Evolutionary conservation across 2,329 filamentous ascomycete species (phyloP), one percentile per base, ranked within the genome.

Genomic region (Apiospora arundinis): DNA sequence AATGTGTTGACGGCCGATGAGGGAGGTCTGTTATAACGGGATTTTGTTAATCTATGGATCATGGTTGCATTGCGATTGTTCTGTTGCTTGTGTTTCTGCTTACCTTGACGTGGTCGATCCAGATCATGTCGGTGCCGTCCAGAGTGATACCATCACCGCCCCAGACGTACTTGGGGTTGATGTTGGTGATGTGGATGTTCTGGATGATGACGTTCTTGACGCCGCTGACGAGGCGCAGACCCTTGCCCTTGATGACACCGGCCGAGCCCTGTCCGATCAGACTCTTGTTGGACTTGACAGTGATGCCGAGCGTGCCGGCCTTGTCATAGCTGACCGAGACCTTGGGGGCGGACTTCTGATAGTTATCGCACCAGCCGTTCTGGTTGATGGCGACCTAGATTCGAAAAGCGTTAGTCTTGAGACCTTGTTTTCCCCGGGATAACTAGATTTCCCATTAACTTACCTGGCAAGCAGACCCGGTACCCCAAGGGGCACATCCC

Each of bases 161-260:
- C 88, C 88, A 90, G 75, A 90, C 87, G 75, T 89, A 88, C 77
- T 87, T 76, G 21, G 87, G 84, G 82, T 90, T 90, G 67, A 90
- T 80, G 69, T 87, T 81, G 69, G 86, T 88, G 76, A 89, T 84
- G 69, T 86, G 83, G 70, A 89, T 81, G 80, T 88, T 90, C 83
- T 89, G 89, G 78, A 91, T 86, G 77, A 91, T 91, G 77, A 92
- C 81, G 77, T 85, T 86, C 78, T 90, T 88, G 48, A 88, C 78
- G 74, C 82, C 83, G 76, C 77, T 79, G 69, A 73, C 71, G 40
- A 77, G 72, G 14, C 75, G 72, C 49, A 78, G 68, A 46, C 65
- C 70, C 69, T 70, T 72, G 70, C 68, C 71, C 69, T 85, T 86
- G 78, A 91, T 89, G 45, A 89, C 78, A 78, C 87, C 88, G 74